A percentile compares a stretch with the other conserved stretches of the same genome.
phyloP scores from a whole-genome alignment of 1,139 yeast species.

The Hemisphaericaspora xylofermentans region DNA sequence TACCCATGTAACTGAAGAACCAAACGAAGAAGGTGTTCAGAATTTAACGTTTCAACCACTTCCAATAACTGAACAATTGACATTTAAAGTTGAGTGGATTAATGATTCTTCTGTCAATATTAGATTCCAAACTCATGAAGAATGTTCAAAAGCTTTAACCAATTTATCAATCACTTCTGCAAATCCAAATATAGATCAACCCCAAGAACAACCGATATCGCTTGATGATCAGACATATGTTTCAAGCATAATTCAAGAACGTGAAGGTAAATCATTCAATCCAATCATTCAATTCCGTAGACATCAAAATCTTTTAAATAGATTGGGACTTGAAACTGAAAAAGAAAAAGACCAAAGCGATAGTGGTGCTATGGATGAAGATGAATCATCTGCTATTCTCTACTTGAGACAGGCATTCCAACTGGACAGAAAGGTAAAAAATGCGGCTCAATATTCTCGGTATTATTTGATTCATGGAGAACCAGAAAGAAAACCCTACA shows the following conservation, averaged over 20 bases:
- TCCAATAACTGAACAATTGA: conserved; percentile 29
- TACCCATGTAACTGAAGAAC: conserved; percentile 15
- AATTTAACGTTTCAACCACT: conserved; percentile 22
- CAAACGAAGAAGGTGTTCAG: conserved; percentile 14
- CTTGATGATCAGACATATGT: conserved; percentile 17
- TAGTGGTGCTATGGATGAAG: conserved; percentile 38
- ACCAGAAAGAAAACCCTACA: conserved; percentile 50
- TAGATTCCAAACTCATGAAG: conserved; percentile 48
- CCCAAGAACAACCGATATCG: not conserved
- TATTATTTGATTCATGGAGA: conserved; percentile 75
- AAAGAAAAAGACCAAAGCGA: not conserved
- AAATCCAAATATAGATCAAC: conserved; percentile 14
- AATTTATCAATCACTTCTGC: conserved; percentile 25
- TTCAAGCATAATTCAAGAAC: conserved; percentile 29
- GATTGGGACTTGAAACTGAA: conserved; percentile 26
- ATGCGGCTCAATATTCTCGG: conserved; percentile 60
- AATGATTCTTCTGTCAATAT: conserved; percentile 61
- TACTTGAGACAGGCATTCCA: conserved; percentile 51
- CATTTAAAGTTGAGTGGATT: conserved; percentile 65
- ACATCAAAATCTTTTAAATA: conserved; percentile 28
- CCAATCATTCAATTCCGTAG: conserved; percentile 40
- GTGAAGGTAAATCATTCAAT: conserved; percentile 38
- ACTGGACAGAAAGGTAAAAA: conserved; percentile 57
- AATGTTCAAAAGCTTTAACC: conserved; percentile 40
- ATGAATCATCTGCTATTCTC: conserved; percentile 41